Evolutionary conservation across 352 stramenopile genomes (phyloP), one percentile per base, ranked within the genome.

Genomic region (Phytophthora melonis): DNA sequence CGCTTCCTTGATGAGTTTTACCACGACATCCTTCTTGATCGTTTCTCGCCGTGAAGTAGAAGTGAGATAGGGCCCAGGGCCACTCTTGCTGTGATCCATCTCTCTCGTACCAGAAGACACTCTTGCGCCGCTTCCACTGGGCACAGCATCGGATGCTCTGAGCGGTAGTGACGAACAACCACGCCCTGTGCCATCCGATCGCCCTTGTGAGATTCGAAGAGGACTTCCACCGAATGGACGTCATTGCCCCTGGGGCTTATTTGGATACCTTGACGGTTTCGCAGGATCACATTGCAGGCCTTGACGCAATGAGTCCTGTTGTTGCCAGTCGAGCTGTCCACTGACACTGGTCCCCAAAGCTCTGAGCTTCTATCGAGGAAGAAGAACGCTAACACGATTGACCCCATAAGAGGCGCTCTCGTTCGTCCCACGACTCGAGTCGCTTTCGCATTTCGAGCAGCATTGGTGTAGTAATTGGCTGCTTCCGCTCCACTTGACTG

Each of bases 401-500:
- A 68, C 21, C 36, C 36, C 49, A 76, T 49, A 68, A 36, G 18
- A 72, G 62, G 0, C 30, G 45, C n/a, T 55, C 65, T 53, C 52
- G 36, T 18, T 54, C 19, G 39, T 58, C 30, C 2, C 21, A 49
- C 16, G 41, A 5, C 41, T 16, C 34, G 34, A 68, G 36, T 3
- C 4, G 34, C 32, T 47, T 9, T 18, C 36, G 61, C 61, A 77
- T 74, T 11, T 70, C 30, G 50, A 58, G 61, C 64, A 80, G 39
- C 64, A 80, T 74, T n/a, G 59, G 30, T 70, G 49, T 69, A 72
- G 73, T 80, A 72, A 74, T 60, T 76, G 73, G 73, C 52, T 80
- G 73, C 41, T 80, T 77, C 65, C 60, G 53, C n/a, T 74, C 73
- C 61, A 80, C 55, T 3, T 71, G 54, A 66, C 71, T 72, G 41